Base-by-base conservation (phyloP, 2,329 filamentous ascomycete genomes). In the Chaetomiaceae sp. region DNA sequence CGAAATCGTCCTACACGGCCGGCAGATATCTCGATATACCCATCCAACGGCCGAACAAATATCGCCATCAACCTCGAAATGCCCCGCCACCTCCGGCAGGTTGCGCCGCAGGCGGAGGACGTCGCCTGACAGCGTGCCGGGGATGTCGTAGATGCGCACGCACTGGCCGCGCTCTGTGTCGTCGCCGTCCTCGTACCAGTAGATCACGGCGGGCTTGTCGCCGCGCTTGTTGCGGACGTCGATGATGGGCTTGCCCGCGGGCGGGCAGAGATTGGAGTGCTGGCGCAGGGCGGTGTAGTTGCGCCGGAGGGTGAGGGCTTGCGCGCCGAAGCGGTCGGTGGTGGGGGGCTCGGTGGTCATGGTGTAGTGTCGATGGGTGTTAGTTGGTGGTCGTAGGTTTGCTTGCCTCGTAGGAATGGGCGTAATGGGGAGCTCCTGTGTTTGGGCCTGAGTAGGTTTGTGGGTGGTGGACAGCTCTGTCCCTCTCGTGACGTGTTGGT, bases 151-250 rank as follows among this genome's bases (percentile, higher is more conserved):
- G 38, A 47, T 38, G 24, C 44, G 44, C 37, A 42, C 37, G 15
- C 42, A 47, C 24, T 38, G 44, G 14, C 44, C 44, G 17, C 42
- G 33, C 18, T 24, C 3, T 24, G 38, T 47, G 32, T 38, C 44
- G 37, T 47, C 38, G 32, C 44, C 44, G 37, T 47, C 38, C 17
- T 47, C 38, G 30, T 47, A 47, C 38, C 38, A 47, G 38, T 42
- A 42, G 12, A 32, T 26, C 12, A 38, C 33, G 24, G 38, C 33
- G 6, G 44, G 38, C 22, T 36, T 36, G 4, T 41, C 24, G 44
- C 44, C 44, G 17, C 10, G 44, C 6, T 26, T 26, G 22, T 42
- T 38, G 14, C 33, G 32, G 38, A 42, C 42, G 44, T 47, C 44
- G 6, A 41, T 38, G 14, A 47, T 38, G 38, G 44, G 32, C 17